phyloP scores from a whole-genome alignment of 495 filamentous ascomycete species.

The Trichoderma reesei region DNA sequence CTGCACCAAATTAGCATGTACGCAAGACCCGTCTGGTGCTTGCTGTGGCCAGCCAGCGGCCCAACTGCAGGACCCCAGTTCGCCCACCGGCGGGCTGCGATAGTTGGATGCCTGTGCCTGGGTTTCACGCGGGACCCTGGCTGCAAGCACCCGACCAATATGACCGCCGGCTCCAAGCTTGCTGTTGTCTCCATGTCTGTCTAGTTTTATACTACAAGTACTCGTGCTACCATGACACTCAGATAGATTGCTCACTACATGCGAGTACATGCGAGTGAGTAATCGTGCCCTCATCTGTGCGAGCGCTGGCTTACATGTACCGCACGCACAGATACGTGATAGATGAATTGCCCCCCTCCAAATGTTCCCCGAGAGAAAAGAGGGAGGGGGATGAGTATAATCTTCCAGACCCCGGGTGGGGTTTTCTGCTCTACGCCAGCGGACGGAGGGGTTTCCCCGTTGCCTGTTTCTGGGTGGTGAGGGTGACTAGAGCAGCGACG shows the following conservation, averaged over 20 bases:
- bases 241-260: not conserved
- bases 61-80: no score
- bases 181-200: not conserved
- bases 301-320: no score
- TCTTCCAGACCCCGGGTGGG: not conserved
- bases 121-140: conserved; percentile 4
- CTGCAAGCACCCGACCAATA: not conserved
- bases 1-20: not conserved
- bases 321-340: no score
- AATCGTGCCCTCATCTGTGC: no score
- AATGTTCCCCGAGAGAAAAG: not conserved
- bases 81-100: not conserved
- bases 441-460: not conserved
- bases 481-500: not conserved
- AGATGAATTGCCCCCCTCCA: not conserved
- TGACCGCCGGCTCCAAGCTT: not conserved
- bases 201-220: not conserved
- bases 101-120: not conserved
- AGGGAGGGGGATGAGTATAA: not conserved
- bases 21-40: not conserved
- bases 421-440: not conserved
- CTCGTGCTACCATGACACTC: not conserved
- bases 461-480: not conserved
- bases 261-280: not conserved
- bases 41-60: not conserved